Conservation (phyloP, 2,329 filamentous ascomycete species). For the Aspergillus quadricinctus region DNA sequence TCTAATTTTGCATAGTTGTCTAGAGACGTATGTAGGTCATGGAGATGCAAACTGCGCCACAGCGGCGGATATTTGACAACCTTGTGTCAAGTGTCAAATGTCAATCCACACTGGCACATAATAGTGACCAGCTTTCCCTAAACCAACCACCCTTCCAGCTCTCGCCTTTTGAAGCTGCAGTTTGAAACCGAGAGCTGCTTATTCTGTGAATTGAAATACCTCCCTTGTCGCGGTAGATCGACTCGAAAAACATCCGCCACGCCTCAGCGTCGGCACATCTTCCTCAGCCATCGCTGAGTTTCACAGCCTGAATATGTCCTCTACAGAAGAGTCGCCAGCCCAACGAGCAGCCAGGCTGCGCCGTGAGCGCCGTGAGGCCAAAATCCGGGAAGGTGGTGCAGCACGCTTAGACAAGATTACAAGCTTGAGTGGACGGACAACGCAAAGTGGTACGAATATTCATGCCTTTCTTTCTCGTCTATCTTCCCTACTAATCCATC, state of each 20-base stretch:
- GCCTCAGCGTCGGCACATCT: not conserved
- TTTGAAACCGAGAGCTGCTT: not conserved
- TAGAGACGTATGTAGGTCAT: not conserved
- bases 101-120: not conserved
- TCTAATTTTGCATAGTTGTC: not conserved
- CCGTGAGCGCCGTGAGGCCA: constrained; percentile 60
- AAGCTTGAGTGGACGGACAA: constrained; percentile 51
- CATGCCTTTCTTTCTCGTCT: not conserved
- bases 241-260: not conserved
- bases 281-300: not conserved
- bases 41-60: not conserved
- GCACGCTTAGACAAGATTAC: constrained; percentile 60
- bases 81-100: not conserved
- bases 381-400: constrained; percentile 55
- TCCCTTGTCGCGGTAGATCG: not conserved
- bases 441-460: constrained; percentile 32
- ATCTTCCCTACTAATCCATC: constrained; percentile 5
- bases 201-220: not conserved
- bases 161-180: not conserved
- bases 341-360: constrained; percentile 55
- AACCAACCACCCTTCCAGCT: not conserved
- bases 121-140: not conserved
- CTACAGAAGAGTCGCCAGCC: constrained; percentile 42
- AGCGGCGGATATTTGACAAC: not conserved
- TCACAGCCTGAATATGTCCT: constrained; percentile 25